Evolutionary conservation across 176 grass and related monocot genomes (phyloP).

Genomic region (Musa itinerans): DNA sequence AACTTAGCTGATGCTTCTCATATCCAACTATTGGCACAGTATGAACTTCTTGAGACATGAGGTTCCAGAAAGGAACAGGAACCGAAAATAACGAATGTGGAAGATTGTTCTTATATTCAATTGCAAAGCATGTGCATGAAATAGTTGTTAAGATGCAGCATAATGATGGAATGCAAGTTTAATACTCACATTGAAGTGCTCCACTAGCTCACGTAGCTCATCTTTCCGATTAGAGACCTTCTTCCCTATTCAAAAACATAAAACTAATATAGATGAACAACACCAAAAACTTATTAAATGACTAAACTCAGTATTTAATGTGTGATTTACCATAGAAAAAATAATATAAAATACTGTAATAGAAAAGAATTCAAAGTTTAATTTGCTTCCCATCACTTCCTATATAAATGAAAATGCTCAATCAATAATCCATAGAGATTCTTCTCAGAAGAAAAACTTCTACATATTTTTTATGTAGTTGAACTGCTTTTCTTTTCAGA

Average conservation of each 20-base stretch:
- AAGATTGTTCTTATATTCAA: too few species aligned
- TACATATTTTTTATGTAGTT: too few species aligned
- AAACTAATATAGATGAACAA: conserved; percentile 18
- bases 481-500: too few species aligned
- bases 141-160: background rate
- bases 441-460: too few species aligned
- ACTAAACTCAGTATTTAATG: conserved; percentile 10
- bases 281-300: conserved; percentile 10
- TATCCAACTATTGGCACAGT: too few species aligned
- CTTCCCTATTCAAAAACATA: conserved; percentile 43
- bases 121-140: background rate
- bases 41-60: too few species aligned
- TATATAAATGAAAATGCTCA: background rate
- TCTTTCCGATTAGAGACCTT: conserved; percentile 80
- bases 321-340: conserved; percentile 4
- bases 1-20: too few species aligned
- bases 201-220: conserved; percentile 61
- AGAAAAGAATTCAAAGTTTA: background rate
- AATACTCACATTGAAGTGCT: conserved; percentile 86
- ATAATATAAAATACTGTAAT: background rate
- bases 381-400: background rate
- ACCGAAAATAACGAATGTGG: too few species aligned
- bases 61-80: too few species aligned
- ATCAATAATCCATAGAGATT: too few species aligned
- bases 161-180: background rate